Conservation (phyloP, 1,284 basidiomycete species). For the Moesziomyces globuligerus region DNA sequence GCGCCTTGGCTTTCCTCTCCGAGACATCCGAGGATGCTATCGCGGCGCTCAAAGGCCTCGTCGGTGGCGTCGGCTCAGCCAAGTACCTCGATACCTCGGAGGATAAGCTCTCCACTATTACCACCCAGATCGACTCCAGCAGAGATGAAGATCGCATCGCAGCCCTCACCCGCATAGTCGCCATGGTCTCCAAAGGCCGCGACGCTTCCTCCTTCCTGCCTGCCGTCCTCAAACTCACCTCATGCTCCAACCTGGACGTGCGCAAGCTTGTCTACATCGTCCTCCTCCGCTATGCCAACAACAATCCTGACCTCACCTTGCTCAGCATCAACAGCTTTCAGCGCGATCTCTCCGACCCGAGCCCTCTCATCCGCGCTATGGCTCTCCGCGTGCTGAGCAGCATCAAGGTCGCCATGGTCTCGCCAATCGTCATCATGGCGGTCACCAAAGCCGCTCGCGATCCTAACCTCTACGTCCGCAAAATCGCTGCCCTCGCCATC, state of each 20-base stretch:
- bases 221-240: constrained; percentile 64
- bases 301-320: constrained; percentile 84
- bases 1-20: constrained; percentile 60
- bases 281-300: constrained; percentile 83
- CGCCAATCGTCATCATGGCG: constrained; percentile 83
- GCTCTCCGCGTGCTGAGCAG: constrained; percentile 91
- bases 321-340: constrained; percentile 99
- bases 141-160: constrained; percentile 59
- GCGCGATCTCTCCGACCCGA: constrained; percentile 90
- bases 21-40: constrained; percentile 65
- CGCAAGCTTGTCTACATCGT: constrained; percentile 98
- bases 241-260: constrained; percentile 77
- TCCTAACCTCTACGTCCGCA: constrained; percentile 90
- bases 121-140: constrained; percentile 57
- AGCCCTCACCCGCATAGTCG: constrained; percentile 60
- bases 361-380: constrained; percentile 87
- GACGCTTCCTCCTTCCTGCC: constrained; percentile 82
- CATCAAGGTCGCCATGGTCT: constrained; percentile 87
- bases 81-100: constrained; percentile 62
- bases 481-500: constrained; percentile 87
- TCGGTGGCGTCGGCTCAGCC: constrained; percentile 55
- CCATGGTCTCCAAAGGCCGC: constrained; percentile 86
- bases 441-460: constrained; percentile 91
- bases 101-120: constrained; percentile 52
- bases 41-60: constrained; percentile 56